Evolutionary conservation across 768 basidiomycete genomes (phyloP), one percentile per base, ranked within the genome.

Genomic region (Auriscalpium vulgare): DNA sequence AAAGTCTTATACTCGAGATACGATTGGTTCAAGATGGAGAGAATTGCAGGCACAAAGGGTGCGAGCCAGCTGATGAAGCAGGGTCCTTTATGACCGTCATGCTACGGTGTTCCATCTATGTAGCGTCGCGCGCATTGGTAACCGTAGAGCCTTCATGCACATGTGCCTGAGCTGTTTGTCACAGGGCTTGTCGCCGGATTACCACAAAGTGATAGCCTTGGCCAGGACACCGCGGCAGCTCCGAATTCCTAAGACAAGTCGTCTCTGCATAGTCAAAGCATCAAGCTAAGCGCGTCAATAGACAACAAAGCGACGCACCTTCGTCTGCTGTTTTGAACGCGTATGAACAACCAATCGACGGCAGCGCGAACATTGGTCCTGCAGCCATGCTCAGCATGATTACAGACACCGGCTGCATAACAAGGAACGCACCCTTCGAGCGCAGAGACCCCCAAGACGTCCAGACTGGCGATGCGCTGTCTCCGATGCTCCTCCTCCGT

Each of bases 261-360:
- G 34, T 59, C 58, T 48, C 58, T 59, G 17, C 9, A 13, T 34
- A 50, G 14, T 23, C 29, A 29, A 29, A 29, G 29, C 29, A 29
- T 29, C 29, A 29, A 29, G 29, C 29, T 29, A 29, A 29, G 29
- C 29, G 29, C 7, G 2, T 29, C 29, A 4, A 29, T 29, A 5
- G 29, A 29, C 21, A 19, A 10, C 48, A 1, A 13, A 14, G 51
- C 29, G 10, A 21, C 66, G 54, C 49, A 84, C 87, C 83, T 81
- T 60, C 72, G 69, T 48, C 88, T 75, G 60, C 90, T 91, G 62
- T 93, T 94, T 71, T 95, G 92, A 5, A 97, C 94, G 0, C 94
- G 80, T 54, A 95, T 83, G 67, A 95, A 95, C 29, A 98, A 66
- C 95, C 95, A 98, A 65, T 97, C 89, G 3, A 97, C 89, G 0